These are phyloP conservation scores for Silene coronaria DNA, from an alignment of 179 eudicot species.

Conservation along the genomic window DNA sequence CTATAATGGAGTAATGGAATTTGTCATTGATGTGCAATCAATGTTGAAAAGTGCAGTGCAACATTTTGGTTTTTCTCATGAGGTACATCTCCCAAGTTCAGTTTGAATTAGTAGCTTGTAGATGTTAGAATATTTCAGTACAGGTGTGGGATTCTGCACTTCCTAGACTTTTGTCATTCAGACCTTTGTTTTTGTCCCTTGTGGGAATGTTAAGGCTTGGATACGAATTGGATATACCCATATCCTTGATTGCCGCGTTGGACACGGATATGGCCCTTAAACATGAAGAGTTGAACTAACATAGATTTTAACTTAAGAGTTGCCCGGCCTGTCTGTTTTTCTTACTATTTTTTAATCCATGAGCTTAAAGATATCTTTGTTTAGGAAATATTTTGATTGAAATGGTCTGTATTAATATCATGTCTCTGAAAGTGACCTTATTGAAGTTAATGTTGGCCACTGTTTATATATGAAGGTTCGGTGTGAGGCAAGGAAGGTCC, in stretches of 20 bases:
- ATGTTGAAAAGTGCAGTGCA: constrained; percentile 74
- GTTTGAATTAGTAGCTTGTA: too few relatives aligned
- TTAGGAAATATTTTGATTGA: background rate
- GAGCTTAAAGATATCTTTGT: background rate
- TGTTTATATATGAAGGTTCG: constrained; percentile 54
- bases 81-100: constrained; percentile 55
- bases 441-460: background rate
- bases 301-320: background rate
- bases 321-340: too few relatives aligned
- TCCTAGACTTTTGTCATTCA: background rate
- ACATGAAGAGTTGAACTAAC: background rate
- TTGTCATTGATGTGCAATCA: constrained; percentile 73
- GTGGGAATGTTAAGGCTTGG: background rate
- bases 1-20: constrained; percentile 69
- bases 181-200: background rate
- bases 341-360: background rate
- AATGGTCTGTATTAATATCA: background rate
- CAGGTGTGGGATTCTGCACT: too few relatives aligned
- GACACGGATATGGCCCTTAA: background rate
- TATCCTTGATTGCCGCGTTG: background rate
- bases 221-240: background rate
- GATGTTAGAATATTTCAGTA: too few relatives aligned
- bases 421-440: background rate
- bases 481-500: constrained; percentile 88
- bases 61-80: constrained; percentile 66